phyloP scores from a whole-genome alignment of 176 grass and related monocot species.

The Triticum aestivum region IWGSC_CS_RefSeq_v2.1 NC_057798.1:29576587-29577086 shows the following conservation, averaged over 20 bases:
- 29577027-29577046: no score
- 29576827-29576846: conserved; percentile 47
- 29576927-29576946: background rate
- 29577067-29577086: no score
- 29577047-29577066: no score
- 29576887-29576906: background rate
- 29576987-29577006: no score
- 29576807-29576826: conserved; percentile 70
- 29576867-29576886: background rate
- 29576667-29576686: conserved; percentile 74
- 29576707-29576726: conserved; percentile 84
- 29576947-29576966: background rate
- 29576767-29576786: conserved; percentile 56
- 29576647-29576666: conserved; percentile 71
- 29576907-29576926: background rate
- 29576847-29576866: background rate
- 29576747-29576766: conserved; percentile 73
- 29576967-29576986: background rate
- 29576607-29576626: background rate
- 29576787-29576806: conserved; percentile 55
- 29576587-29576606: no score
- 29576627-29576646: background rate
- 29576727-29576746: conserved; percentile 68
- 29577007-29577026: no score
- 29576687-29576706: conserved; percentile 56